Evolutionary conservation across 1,284 basidiomycete species (phyloP).

Genomic region (Ganoderma resinaceum): DNA sequence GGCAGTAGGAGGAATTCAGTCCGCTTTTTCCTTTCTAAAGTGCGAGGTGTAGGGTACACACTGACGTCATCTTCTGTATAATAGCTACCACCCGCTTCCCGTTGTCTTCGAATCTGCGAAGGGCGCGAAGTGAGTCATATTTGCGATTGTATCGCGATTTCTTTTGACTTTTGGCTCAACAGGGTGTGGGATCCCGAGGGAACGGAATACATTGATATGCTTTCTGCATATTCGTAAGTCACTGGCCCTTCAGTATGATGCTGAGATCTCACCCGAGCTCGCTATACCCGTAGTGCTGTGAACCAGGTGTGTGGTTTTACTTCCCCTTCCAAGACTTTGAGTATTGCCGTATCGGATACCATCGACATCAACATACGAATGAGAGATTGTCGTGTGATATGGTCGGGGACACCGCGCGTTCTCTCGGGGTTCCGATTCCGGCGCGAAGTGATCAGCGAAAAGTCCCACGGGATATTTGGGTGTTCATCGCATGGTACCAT

Average conservation of each 20-base stretch:
- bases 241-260: slow-evolving; percentile 24
- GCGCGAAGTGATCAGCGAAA: not conserved
- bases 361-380: not conserved
- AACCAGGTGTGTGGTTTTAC: slow-evolving; percentile 66
- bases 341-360: not conserved
- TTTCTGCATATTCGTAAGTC: slow-evolving; percentile 95
- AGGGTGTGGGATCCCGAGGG: slow-evolving; percentile 98
- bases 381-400: not conserved
- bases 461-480: not conserved
- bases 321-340: not conserved
- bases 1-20: slow-evolving; percentile 28
- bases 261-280: not conserved
- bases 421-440: not conserved
- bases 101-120: slow-evolving; percentile 92
- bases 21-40: slow-evolving; percentile 32
- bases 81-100: slow-evolving; percentile 95
- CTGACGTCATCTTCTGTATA: slow-evolving; percentile 49
- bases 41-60: slow-evolving; percentile 32
- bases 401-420: not conserved
- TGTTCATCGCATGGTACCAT: not conserved
- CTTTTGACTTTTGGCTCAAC: slow-evolving; percentile 13
- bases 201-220: slow-evolving; percentile 93
- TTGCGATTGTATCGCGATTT: slow-evolving; percentile 28
- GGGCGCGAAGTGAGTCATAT: slow-evolving; percentile 82
- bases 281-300: slow-evolving; percentile 64